phyloP scores from a whole-genome alignment of 2,329 filamentous ascomycete species.

The Ophiosphaerella korrae region DNA sequence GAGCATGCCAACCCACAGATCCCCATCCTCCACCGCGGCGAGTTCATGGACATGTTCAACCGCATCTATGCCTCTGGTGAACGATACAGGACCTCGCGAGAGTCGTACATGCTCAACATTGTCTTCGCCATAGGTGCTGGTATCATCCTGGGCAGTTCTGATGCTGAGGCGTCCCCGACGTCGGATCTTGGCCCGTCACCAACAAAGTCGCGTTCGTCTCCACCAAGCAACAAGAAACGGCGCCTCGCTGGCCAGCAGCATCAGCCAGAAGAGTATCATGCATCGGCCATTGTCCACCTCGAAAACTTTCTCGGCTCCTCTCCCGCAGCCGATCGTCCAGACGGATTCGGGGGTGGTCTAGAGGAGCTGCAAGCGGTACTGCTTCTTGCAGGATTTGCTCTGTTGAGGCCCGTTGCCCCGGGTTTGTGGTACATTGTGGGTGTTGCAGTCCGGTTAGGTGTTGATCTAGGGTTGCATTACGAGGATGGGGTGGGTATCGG shows the following conservation, averaged over 20 bases:
- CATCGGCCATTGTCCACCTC: slow-evolving; percentile 88
- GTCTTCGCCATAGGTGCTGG: slow-evolving; percentile 95
- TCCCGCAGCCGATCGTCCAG: slow-evolving; percentile 59
- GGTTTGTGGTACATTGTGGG: slow-evolving; percentile 98
- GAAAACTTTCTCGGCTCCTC: slow-evolving; percentile 80
- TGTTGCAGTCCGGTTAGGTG: slow-evolving; percentile 85
- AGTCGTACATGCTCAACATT: slow-evolving; percentile 95
- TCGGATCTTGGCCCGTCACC: slow-evolving; percentile 38
- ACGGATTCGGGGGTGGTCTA: slow-evolving; percentile 80
- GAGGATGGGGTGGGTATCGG: slow-evolving; percentile 79
- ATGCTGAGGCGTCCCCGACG: slow-evolving; percentile 39
- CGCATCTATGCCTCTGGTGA: slow-evolving; percentile 74
- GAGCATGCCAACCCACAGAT: slow-evolving; percentile 97
- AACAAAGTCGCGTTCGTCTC: slow-evolving; percentile 34
- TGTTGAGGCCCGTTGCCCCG: slow-evolving; percentile 87
- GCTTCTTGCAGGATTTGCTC: slow-evolving; percentile 85
- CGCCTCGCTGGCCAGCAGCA: slow-evolving; percentile 60
- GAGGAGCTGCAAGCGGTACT: slow-evolving; percentile 95
- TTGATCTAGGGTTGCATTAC: slow-evolving; percentile 90
- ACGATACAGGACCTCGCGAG: slow-evolving; percentile 71
- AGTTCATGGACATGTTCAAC: slow-evolving; percentile 89
- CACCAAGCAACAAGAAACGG: slow-evolving; percentile 45
- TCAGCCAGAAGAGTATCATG: slow-evolving; percentile 95
- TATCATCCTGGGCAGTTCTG: slow-evolving; percentile 73
- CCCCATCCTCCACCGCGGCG: slow-evolving; percentile 83